These are phyloP conservation scores for Scedosporium aurantiacum DNA, from an alignment of 2,329 filamentous ascomycete genomes.

Conservation along the genomic window DNA sequence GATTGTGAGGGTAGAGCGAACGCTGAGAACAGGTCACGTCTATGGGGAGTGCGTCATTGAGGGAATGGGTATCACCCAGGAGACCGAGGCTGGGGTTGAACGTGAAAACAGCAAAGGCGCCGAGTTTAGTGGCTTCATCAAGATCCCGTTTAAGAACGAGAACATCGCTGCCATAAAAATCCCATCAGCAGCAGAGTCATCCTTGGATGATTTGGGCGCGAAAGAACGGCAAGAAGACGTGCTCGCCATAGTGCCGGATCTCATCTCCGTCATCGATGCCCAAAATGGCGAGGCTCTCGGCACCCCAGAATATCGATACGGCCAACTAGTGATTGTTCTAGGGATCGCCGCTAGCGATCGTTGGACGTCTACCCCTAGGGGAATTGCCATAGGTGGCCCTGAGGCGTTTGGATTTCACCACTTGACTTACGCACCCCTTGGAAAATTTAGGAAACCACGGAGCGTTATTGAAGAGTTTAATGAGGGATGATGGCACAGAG, in stretches of 20 bases:
- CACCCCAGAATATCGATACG: conserved; percentile 45
- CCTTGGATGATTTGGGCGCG: background rate
- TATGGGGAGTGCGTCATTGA: conserved; percentile 47
- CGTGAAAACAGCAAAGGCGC: background rate
- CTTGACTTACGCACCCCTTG: conserved; percentile 35
- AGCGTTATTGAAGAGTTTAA: conserved; percentile 42
- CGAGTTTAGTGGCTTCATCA: conserved; percentile 25
- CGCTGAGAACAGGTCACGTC: conserved; percentile 43
- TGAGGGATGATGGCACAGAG: too few species aligned
- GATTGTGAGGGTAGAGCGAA: conserved; percentile 48
- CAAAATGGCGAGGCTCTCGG: conserved; percentile 46
- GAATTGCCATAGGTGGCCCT: conserved; percentile 38
- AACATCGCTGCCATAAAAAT: conserved; percentile 49
- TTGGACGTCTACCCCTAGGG: conserved; percentile 33
- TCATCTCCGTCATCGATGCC: conserved; percentile 44
- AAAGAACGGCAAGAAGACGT: conserved; percentile 18
- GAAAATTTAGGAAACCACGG: conserved; percentile 34
- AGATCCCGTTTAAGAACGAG: conserved; percentile 64
- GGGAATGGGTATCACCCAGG: conserved; percentile 10
- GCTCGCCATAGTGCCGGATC: conserved; percentile 43
- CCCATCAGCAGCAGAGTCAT: background rate
- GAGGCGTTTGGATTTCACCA: conserved; percentile 36
- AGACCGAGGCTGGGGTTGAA: conserved; percentile 27
- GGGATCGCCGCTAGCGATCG: conserved; percentile 32
- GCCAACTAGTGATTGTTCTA: conserved; percentile 37